Base-by-base conservation (phyloP, 306 rosid species). In the Castanea mollissima region DNA sequence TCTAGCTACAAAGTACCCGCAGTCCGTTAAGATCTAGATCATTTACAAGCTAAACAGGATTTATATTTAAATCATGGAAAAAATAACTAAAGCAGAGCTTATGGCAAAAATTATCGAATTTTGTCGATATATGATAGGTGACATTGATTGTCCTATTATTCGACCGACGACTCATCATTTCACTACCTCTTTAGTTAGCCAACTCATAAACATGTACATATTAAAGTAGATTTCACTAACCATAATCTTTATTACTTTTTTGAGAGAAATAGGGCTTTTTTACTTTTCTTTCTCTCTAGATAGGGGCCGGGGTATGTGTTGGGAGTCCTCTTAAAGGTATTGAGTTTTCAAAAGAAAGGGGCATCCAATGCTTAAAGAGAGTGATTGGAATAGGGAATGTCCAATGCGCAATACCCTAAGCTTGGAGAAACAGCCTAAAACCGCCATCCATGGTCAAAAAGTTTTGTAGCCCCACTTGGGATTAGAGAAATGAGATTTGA, bases 351-450 rank as follows among this genome's bases (percentile, higher is more conserved):
- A 86, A 84, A 80, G 60, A 52, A 41, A 21, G 71, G 73, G 69
- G 90, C 82, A 90, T 88, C 97, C 94, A 71, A 88, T 80, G 91
- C 83, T 54, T 29, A 52, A 81, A 84, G 84, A 54, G 41, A 60
- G 69, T 81, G 52, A 80, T 79, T 82, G 85, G 82, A 82, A 25
- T 55, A 15, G 14, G 52, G n/a, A 54, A 32, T n/a, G 21, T 56
- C 38, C 41, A 46, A 59, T 57, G 46, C 15, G 54, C 14, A 49
- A 23, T 5, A 13, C 34, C 34, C 65, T 7, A 19, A 18, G 55
- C 6, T 19, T 21, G 74, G 57, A 19, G 51, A 41, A 55, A 25
- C 57, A 75, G 77, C 79, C 67, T 31, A 76, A 77, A 73, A 76
- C 81, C 70, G 35, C 76, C 56, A 80, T 76, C 58, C 71, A 74